phyloP scores from a whole-genome alignment of 73 alveolate genomes.

The Paramecium sexaurelia region DNA sequence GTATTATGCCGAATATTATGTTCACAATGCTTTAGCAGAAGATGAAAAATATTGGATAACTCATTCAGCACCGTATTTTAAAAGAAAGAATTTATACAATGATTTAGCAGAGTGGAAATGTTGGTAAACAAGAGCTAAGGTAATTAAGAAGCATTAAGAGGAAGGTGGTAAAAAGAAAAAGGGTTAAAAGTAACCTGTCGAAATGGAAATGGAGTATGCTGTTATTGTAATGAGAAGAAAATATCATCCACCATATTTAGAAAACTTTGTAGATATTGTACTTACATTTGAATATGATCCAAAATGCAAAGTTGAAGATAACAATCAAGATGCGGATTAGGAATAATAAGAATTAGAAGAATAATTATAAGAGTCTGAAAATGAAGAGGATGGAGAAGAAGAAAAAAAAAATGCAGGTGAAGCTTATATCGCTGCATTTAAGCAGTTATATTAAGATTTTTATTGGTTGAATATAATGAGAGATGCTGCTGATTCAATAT shows the following conservation, averaged over 20 bases:
- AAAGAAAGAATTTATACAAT: constrained; percentile 32
- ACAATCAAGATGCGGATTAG: neutral
- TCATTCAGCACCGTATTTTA: neutral
- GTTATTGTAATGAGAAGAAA: constrained; percentile 12
- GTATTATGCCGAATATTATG: constrained; percentile 44
- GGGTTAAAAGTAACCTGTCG: neutral
- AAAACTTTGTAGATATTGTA: constrained; percentile 14
- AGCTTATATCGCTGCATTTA: neutral
- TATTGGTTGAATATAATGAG: constrained; percentile 6
- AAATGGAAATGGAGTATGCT: constrained; percentile 27
- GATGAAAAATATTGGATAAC: constrained; percentile 35
- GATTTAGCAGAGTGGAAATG: constrained; percentile 44
- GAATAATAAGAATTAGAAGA: constrained; percentile 37
- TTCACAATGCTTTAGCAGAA: neutral
- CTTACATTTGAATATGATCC: neutral
- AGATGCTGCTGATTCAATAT: constrained; percentile 26
- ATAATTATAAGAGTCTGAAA: neutral
- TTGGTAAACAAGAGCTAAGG: constrained; percentile 26
- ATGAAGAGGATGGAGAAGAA: constrained; percentile 18
- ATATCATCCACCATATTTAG: constrained; percentile 47
- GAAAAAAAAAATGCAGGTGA: constrained; percentile 50
- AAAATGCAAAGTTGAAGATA: constrained; percentile 18
- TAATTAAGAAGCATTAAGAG: neutral
- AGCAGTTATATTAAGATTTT: neutral
- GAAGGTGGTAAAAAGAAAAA: neutral